These are phyloP conservation scores for Platanus orientalis DNA, from an alignment of 164 flowering plant species.

Conservation along the genomic window DNA sequence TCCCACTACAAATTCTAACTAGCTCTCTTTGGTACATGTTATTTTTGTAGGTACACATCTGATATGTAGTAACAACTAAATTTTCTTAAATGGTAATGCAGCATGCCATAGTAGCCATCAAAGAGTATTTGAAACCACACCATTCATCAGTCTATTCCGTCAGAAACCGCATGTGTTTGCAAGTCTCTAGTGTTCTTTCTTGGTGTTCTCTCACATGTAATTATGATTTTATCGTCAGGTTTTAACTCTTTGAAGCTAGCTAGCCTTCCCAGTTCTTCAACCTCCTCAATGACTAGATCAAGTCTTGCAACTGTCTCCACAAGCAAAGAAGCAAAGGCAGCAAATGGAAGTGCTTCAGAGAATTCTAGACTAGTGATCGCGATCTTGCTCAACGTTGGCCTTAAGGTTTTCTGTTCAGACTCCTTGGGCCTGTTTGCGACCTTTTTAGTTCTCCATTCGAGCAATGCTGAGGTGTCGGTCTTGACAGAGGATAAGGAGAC, in stretches of 20 bases:
- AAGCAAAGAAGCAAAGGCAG: slow-evolving; percentile 90
- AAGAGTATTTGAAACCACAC: background rate
- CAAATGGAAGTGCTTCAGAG: slow-evolving; percentile 93
- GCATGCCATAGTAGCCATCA: too few species aligned
- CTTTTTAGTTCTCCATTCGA: slow-evolving; percentile 51
- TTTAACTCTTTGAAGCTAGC: slow-evolving; percentile 58
- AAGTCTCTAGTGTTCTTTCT: slow-evolving; percentile 10
- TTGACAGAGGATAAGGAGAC: slow-evolving; percentile 48
- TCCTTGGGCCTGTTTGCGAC: slow-evolving; percentile 19
- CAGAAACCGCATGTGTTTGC: slow-evolving; percentile 1
- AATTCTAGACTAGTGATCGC: slow-evolving; percentile 78
- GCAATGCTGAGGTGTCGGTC: slow-evolving; percentile 48
- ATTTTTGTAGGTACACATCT: too few species aligned
- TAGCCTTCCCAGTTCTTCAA: slow-evolving; percentile 68
- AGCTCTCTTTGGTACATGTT: too few species aligned
- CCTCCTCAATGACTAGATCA: slow-evolving; percentile 72
- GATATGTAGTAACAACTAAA: too few species aligned
- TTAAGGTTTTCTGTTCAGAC: slow-evolving; percentile 32
- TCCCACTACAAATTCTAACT: too few species aligned
- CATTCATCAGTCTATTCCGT: background rate
- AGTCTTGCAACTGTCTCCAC: slow-evolving; percentile 86
- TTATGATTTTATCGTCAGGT: slow-evolving; percentile 28
- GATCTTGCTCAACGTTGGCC: slow-evolving; percentile 72
- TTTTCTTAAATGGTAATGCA: too few species aligned
- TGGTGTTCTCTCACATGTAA: slow-evolving; percentile 17